Conservation (phyloP, 345 rosid species). For the Sonneratia alba region DNA sequence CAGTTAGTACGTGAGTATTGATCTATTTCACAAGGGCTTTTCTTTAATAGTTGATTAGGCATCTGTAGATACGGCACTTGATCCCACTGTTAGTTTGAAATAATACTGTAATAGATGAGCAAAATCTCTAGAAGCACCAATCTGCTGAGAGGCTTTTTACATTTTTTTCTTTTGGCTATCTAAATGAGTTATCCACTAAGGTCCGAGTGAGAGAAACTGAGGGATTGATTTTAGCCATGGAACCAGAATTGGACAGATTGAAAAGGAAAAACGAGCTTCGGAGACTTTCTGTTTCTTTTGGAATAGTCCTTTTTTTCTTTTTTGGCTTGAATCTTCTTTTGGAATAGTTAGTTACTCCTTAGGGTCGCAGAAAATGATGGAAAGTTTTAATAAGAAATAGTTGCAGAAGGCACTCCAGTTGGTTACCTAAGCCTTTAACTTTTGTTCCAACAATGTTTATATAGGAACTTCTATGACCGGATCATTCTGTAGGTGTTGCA, state of each 20-base stretch:
- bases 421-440: neutral
- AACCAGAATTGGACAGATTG: too few species aligned
- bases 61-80: neutral
- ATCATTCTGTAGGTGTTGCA: neutral
- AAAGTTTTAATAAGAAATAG: neutral
- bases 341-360: too few species aligned
- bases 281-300: neutral
- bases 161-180: neutral
- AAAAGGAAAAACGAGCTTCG: neutral
- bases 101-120: neutral
- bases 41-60: neutral
- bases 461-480: neutral
- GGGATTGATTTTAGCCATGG: neutral
- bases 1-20: slow-evolving; percentile 41
- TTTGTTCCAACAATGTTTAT: neutral
- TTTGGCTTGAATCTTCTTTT: too few species aligned
- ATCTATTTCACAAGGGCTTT: neutral
- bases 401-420: neutral
- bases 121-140: neutral
- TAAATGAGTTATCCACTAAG: neutral
- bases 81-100: neutral
- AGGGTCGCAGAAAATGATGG: neutral
- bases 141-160: neutral
- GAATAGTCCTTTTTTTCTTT: too few species aligned
- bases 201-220: neutral